These are phyloP conservation scores for Leptodermis oblonga DNA, from an alignment of 257 asterid genomes.

Conservation along the genomic window DNA sequence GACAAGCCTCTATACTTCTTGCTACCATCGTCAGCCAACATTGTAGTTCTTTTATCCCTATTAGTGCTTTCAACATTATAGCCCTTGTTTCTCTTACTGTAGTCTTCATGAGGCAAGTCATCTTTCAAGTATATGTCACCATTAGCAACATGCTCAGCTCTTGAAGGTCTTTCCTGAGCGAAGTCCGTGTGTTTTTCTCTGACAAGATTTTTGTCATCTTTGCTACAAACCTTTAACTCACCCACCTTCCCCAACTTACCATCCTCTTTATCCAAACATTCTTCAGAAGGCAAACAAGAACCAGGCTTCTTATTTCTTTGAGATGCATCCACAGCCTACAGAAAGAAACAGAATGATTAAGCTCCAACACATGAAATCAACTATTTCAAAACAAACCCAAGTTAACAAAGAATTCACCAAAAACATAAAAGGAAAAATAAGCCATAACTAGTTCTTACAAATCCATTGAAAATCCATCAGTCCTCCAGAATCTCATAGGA, in stretches of 20 bases:
- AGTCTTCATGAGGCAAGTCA: slow-evolving; percentile 20
- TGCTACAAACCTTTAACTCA: slow-evolving; percentile 29
- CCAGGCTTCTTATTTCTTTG: slow-evolving; percentile 3
- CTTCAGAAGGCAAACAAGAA: slow-evolving; percentile 23
- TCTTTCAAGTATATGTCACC: slow-evolving; percentile 29
- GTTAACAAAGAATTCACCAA: slow-evolving; percentile 20
- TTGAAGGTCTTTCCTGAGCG: slow-evolving; percentile 27
- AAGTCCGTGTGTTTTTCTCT: slow-evolving; percentile 25
- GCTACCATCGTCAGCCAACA: slow-evolving; percentile 30
- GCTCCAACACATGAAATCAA: slow-evolving; percentile 11
- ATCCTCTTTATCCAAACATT: slow-evolving; percentile 19
- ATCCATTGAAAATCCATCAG: slow-evolving; percentile 71
- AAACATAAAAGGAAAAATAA: slow-evolving; percentile 8
- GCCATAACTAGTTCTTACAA: slow-evolving; percentile 64
- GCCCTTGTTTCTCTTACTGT: slow-evolving; percentile 23
- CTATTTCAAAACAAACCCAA: slow-evolving; percentile 17
- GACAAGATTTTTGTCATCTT: slow-evolving; percentile 19
- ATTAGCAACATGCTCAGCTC: slow-evolving; percentile 31
- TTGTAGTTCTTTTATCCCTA: slow-evolving; percentile 24
- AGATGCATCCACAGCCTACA: slow-evolving; percentile 39
- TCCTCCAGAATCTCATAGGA: slow-evolving; percentile 63
- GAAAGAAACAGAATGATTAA: slow-evolving; percentile 14
- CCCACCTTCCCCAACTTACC: slow-evolving; percentile 22
- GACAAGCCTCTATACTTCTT: slow-evolving; percentile 27
- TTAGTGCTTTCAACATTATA: slow-evolving; percentile 31